Evolutionary conservation across 371 early-diverging fungal species (phyloP), one percentile per base, ranked within the genome.

Genomic region (Amoeboaphelidium protococcarum): DNA sequence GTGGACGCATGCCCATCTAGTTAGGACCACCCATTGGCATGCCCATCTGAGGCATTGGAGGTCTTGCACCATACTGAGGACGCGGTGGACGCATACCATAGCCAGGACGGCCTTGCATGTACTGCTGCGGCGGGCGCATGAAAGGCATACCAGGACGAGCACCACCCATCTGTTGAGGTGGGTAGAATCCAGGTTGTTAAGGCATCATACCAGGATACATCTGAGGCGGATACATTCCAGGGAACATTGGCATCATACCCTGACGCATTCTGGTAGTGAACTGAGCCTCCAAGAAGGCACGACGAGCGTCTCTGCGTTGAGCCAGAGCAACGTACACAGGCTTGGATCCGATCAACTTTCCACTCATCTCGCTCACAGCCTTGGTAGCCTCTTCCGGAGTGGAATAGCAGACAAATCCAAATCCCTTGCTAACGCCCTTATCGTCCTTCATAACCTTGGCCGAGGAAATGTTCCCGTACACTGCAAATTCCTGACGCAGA

Each of bases 381-480:
- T 81, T 81, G 61, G 71, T 79, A 41, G 87, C 84, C 63, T 86
- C 86, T 57, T 82, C 84, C 27, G 87, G 80, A 26, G 82, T 67
- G 25, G 81, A 76, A 72, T 77, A 86, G 71, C 84, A 85, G 19
- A 86, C 86, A 52, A 86, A 86, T 37, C 86, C 87, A 50, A 86
- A 86, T 46, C 86, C 86, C 55, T 74, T 71, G 58, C 78, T 72
- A 47, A 58, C 55, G 44, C 64, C 76, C 66, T 78, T 79, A 41
- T 92, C 94, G 53, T 91, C 90, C 52, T 72, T 63, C 96, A 95
- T 95, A 50, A 95, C 81, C 76, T 88, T 88, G 64, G 88, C 84
- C 42, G 82, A 81, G 61, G 91, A 88, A 59, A 95, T 94, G 47
- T 75, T 73, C 50, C 96, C 96, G 55, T 79, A 94, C 44, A 78